Percentiles rank a stretch among this genome's conserved stretches.
Conservation (phyloP, 371 early-diverging fungal species). For the Apophysomyces variabilis region DNA sequence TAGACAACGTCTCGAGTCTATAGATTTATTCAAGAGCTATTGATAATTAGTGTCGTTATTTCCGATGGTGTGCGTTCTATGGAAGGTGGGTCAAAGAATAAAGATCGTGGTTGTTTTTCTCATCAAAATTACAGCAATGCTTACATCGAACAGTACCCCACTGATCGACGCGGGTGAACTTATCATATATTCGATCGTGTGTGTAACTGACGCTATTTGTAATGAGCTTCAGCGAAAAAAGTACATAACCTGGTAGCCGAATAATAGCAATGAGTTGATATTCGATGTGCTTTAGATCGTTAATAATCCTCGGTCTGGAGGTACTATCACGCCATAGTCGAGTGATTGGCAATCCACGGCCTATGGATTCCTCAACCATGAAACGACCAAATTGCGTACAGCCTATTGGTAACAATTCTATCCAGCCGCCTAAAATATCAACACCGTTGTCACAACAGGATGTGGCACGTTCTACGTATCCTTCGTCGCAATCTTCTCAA, state of each 20-base stretch:
- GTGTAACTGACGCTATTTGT: not conserved
- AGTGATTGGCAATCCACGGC: not conserved
- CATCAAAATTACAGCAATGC: not conserved
- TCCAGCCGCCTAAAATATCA: too few relatives aligned
- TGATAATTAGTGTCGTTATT: not conserved
- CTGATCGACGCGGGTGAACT: conserved; percentile 6
- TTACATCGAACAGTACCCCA: not conserved
- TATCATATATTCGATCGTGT: not conserved
- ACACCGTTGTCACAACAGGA: not conserved
- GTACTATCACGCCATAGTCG: not conserved
- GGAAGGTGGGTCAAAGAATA: not conserved
- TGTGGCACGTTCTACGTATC: not conserved
- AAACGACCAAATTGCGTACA: not conserved
- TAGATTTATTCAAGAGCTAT: not conserved
- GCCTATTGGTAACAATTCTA: too few relatives aligned
- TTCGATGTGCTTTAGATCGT: not conserved
- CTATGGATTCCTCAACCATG: not conserved
- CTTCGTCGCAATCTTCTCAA: not conserved
- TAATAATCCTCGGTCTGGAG: conserved; percentile 1
- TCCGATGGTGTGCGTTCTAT: not conserved
- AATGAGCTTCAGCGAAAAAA: conserved; percentile 5
- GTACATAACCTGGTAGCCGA: not conserved
- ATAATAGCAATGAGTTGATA: not conserved
- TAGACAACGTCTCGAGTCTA: not conserved
- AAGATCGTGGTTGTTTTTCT: not conserved